Evolutionary conservation across 2,329 filamentous ascomycete species (phyloP).

Genomic region (Fusarium compactum): DNA sequence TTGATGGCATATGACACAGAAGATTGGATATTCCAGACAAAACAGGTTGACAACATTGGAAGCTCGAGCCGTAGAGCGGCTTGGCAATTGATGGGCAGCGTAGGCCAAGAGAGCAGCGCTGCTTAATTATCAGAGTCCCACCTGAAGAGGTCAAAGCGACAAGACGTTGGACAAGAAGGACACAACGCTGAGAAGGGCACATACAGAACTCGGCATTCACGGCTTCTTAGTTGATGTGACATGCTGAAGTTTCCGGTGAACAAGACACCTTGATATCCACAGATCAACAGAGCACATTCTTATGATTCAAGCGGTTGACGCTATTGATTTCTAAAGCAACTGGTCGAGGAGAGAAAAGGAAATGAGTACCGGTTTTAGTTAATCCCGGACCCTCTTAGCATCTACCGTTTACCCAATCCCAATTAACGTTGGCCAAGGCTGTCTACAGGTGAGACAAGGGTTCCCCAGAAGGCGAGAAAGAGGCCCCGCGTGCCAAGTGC

Average conservation of each 20-base stretch:
- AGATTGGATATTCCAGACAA: neutral
- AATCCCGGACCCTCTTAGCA: slow-evolving; percentile 25
- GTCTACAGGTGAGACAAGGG: slow-evolving; percentile 6
- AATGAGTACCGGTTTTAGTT: neutral
- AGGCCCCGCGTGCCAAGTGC: slow-evolving; percentile 33
- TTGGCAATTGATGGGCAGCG: slow-evolving; percentile 5
- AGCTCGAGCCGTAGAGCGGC: slow-evolving; percentile 6
- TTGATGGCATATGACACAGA: neutral
- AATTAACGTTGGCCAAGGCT: neutral
- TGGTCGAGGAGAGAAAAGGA: neutral
- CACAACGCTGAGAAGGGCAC: neutral
- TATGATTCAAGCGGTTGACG: neutral
- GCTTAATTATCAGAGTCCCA: neutral
- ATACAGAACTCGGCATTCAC: neutral
- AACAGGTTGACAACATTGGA: neutral
- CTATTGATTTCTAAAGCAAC: neutral
- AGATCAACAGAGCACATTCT: neutral
- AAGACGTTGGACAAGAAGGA: neutral
- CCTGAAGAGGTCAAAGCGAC: slow-evolving; percentile 4
- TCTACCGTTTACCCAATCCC: slow-evolving; percentile 4
- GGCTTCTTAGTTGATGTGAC: neutral
- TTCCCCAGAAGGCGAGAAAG: slow-evolving; percentile 5
- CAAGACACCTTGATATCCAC: slow-evolving; percentile 2
- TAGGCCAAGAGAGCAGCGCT: neutral
- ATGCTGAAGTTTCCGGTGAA: neutral